These are phyloP conservation scores for Dryas integrifolia DNA, from an alignment of 331 rosid species.

Conservation along the genomic window DNA sequence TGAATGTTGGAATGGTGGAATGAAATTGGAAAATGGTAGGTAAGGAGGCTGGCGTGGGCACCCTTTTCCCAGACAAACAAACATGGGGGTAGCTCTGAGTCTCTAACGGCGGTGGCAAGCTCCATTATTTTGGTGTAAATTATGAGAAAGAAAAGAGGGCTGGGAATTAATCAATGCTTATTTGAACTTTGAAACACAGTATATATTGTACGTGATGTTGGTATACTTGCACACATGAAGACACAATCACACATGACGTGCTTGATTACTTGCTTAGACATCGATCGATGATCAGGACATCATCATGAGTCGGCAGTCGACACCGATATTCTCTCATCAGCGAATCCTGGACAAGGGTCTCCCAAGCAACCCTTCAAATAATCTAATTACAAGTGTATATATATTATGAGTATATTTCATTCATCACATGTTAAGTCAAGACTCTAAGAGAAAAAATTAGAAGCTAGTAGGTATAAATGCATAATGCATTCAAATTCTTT, in stretches of 20 bases:
- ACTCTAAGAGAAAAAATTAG: too few species aligned
- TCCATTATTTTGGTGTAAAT: slow-evolving; percentile 19
- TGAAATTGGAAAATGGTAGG: slow-evolving; percentile 31
- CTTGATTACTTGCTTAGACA: neutral
- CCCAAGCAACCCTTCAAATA: neutral
- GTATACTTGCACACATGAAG: slow-evolving; percentile 22
- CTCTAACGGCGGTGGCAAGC: slow-evolving; percentile 30
- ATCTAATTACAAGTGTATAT: too few species aligned
- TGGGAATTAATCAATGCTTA: neutral
- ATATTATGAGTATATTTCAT: too few species aligned
- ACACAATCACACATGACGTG: slow-evolving; percentile 12
- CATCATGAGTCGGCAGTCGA: neutral
- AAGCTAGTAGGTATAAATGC: too few species aligned
- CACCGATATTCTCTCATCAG: slow-evolving; percentile 15
- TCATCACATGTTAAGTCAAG: too few species aligned
- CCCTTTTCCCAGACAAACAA: slow-evolving; percentile 46
- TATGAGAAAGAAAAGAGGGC: neutral
- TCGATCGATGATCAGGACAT: too few species aligned
- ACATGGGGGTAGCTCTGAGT: slow-evolving; percentile 28
- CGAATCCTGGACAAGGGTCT: slow-evolving; percentile 42
- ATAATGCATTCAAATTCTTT: too few species aligned
- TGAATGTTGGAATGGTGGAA: slow-evolving; percentile 25
- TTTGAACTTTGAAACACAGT: slow-evolving; percentile 26
- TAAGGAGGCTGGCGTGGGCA: slow-evolving; percentile 36
- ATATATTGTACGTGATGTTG: slow-evolving; percentile 4